Evolutionary conservation across 345 rosid species (phyloP).

Genomic region (Turnera subulata): DNA sequence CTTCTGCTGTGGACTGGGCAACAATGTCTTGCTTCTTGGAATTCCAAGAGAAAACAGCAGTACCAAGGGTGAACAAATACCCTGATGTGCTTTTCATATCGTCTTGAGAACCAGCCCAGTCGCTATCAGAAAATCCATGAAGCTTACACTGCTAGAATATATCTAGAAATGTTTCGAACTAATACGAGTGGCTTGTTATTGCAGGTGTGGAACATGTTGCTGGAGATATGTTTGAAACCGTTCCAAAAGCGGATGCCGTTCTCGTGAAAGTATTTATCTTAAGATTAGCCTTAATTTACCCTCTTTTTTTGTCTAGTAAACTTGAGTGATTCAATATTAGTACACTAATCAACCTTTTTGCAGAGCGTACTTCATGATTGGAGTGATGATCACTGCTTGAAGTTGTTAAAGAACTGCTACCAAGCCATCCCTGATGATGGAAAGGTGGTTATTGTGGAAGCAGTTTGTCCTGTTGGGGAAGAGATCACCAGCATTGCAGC

Average conservation of each 20-base stretch:
- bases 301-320: neutral
- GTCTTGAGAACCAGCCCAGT: no score
- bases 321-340: neutral
- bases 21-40: no score
- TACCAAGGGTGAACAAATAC: no score
- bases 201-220: conserved; percentile 4
- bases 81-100: no score
- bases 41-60: no score
- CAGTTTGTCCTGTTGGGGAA: conserved; percentile 30
- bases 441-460: conserved; percentile 40
- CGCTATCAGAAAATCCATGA: no score
- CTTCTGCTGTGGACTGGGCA: no score
- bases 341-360: neutral
- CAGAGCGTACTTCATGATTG: conserved; percentile 44
- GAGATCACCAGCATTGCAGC: conserved; percentile 28
- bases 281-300: neutral
- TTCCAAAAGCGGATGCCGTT: conserved; percentile 1
- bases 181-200: no score
- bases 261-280: neutral
- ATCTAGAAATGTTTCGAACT: no score
- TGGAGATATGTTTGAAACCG: conserved; percentile 5
- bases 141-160: no score
- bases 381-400: conserved; percentile 43
- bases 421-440: conserved; percentile 37
- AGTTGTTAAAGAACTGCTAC: conserved; percentile 43